Conservation (phyloP, 305 asterid species). For the Fraxinus paxiana region DNA sequence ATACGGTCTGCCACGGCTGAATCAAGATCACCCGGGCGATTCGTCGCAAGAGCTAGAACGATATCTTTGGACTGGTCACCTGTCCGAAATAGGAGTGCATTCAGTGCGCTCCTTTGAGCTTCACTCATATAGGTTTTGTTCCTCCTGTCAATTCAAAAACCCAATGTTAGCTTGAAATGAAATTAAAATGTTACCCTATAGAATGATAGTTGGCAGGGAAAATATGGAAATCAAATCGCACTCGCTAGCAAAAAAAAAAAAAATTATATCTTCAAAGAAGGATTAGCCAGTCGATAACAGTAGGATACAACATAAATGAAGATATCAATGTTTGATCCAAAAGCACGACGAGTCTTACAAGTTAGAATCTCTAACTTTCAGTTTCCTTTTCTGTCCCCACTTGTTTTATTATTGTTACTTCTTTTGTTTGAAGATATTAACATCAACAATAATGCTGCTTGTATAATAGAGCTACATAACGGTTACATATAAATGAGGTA, state of each 20-base stretch:
- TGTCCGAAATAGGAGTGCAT: conserved; percentile 85
- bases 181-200: neutral
- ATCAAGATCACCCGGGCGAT: conserved; percentile 91
- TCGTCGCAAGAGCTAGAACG: conserved; percentile 90
- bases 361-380: neutral
- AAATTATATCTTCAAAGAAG: neutral
- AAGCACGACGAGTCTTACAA: neutral
- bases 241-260: neutral
- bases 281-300: neutral
- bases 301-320: neutral
- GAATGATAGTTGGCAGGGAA: neutral
- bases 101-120: conserved; percentile 97
- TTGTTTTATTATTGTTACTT: neutral
- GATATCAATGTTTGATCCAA: neutral
- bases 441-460: neutral
- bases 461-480: neutral
- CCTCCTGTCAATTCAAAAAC: conserved; percentile 46
- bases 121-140: conserved; percentile 96
- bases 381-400: neutral
- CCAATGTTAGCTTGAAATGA: conserved; percentile 4
- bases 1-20: conserved; percentile 93
- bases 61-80: conserved; percentile 95
- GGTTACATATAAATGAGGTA: neutral
- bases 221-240: neutral
- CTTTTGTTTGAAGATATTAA: neutral